Evolutionary conservation across 306 rosid genomes (phyloP).

Genomic region (Canavalia ensiformis): DNA sequence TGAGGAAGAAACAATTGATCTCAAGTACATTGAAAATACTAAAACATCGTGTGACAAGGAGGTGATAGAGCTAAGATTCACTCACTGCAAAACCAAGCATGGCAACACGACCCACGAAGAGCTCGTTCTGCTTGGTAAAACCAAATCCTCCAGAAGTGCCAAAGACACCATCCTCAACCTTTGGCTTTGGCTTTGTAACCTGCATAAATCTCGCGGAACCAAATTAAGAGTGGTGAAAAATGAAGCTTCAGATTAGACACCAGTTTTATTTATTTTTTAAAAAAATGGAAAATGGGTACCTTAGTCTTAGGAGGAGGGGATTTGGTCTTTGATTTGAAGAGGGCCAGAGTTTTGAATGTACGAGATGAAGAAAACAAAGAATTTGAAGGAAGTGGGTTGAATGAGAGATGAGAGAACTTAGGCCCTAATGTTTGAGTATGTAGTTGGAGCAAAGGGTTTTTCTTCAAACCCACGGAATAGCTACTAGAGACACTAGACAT

Average conservation of each 20-base stretch:
- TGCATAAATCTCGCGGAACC: slow-evolving; percentile 42
- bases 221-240: slow-evolving; percentile 24
- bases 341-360: slow-evolving; percentile 62
- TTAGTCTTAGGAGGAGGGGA: slow-evolving; percentile 64
- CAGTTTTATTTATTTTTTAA: neutral
- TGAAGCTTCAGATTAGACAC: neutral
- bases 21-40: neutral
- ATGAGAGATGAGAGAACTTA: slow-evolving; percentile 57
- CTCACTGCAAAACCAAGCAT: slow-evolving; percentile 98
- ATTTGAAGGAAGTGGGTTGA: slow-evolving; percentile 58
- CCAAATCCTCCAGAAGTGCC: slow-evolving; percentile 99
- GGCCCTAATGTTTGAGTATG: slow-evolving; percentile 71
- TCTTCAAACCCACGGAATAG: slow-evolving; percentile 64
- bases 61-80: neutral
- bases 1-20: neutral
- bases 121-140: slow-evolving; percentile 96
- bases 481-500: slow-evolving; percentile 72
- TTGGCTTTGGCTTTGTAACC: slow-evolving; percentile 75
- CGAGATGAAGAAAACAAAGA: slow-evolving; percentile 49
- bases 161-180: slow-evolving; percentile 92
- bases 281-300: slow-evolving; percentile 52
- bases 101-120: slow-evolving; percentile 96
- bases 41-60: neutral
- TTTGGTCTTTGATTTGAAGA: slow-evolving; percentile 86
- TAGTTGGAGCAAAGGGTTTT: slow-evolving; percentile 64